Conservation (phyloP, 1,139 yeast species). For the Geotrichum restrictum region DNA sequence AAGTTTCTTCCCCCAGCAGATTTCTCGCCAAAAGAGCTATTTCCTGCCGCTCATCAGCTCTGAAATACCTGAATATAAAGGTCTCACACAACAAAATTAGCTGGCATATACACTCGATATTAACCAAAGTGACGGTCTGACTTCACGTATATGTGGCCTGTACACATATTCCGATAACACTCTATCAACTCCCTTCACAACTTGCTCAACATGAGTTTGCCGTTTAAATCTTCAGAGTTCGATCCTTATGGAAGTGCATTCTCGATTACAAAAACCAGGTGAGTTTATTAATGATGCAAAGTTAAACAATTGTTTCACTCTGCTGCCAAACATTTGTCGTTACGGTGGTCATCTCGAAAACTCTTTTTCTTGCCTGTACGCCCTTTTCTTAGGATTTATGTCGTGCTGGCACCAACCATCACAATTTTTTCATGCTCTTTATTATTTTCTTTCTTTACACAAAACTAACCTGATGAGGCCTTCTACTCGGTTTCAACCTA, state of each 20-base stretch:
- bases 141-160: too few species aligned
- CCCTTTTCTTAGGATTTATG: background rate
- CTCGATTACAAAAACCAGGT: constrained; percentile 15
- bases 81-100: too few species aligned
- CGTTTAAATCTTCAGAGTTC: constrained; percentile 32
- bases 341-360: background rate
- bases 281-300: constrained; percentile 1
- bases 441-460: background rate
- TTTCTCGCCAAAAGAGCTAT: too few species aligned
- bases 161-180: too few species aligned
- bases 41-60: too few species aligned
- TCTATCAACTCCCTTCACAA: too few species aligned
- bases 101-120: background rate
- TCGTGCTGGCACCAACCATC: background rate
- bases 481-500: constrained; percentile 12
- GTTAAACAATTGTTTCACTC: background rate
- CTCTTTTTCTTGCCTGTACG: background rate
- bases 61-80: too few species aligned
- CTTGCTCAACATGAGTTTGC: constrained; percentile 28
- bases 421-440: background rate
- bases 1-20: background rate
- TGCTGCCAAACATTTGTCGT: background rate
- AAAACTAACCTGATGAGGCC: constrained; percentile 5
- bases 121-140: background rate
- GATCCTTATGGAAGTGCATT: constrained; percentile 24